phyloP scores from a whole-genome alignment of 257 asterid species.

The Penstemon davidsonii region DNA sequence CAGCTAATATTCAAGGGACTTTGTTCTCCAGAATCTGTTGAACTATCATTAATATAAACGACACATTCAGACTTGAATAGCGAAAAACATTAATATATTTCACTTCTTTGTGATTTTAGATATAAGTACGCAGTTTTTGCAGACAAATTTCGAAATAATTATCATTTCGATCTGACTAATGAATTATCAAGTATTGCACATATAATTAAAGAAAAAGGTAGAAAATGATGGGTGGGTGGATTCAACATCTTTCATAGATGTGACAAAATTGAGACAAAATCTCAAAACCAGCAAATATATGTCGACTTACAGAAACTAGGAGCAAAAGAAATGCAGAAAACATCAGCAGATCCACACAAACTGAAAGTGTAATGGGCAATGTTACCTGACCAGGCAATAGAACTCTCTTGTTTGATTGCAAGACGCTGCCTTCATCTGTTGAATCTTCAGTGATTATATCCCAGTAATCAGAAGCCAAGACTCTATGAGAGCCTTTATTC shows the following conservation, averaged over 20 bases:
- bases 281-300: not conserved
- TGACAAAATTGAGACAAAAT: slow-evolving; percentile 4
- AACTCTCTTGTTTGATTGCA: slow-evolving; percentile 50
- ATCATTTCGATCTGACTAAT: not conserved
- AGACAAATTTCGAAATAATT: not conserved
- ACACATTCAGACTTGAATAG: slow-evolving; percentile 6
- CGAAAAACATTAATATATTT: slow-evolving; percentile 1
- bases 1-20: not conserved
- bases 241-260: not conserved
- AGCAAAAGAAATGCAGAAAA: slow-evolving; percentile 9
- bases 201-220: slow-evolving; percentile 20
- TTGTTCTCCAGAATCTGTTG: not conserved
- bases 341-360: slow-evolving; percentile 15
- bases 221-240: slow-evolving; percentile 1
- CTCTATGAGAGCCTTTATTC: slow-evolving; percentile 26
- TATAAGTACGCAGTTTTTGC: not conserved
- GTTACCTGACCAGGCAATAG: slow-evolving; percentile 80
- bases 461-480: slow-evolving; percentile 83
- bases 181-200: slow-evolving; percentile 1
- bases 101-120: slow-evolving; percentile 10
- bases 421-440: slow-evolving; percentile 34
- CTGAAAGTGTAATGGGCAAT: slow-evolving; percentile 25
- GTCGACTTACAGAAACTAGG: not conserved
- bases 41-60: not conserved
- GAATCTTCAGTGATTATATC: slow-evolving; percentile 68